Base-by-base conservation (phyloP, 257 asterid species). In the Solanum habrochaites region DNA sequence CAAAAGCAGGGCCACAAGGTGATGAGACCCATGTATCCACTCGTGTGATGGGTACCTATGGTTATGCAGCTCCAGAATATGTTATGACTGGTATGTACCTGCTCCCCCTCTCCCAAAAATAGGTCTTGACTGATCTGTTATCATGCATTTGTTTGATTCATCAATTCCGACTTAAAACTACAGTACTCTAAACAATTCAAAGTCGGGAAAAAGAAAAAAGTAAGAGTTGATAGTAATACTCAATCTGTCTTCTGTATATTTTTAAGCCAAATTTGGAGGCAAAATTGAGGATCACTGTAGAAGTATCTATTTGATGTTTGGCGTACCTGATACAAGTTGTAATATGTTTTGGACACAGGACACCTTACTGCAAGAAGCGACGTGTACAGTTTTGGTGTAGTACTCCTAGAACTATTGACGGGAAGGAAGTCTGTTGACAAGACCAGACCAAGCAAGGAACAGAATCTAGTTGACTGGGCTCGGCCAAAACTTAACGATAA, bases 21-120 rank as follows among this genome's bases (percentile, higher is more conserved):
- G 99, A 97, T 86, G 99, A 96, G 93, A 97, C 99, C 67, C 99
- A 97, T 87, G 99, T 97, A 84, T 97, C 99, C 66, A 97, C 99
- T 86, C 95, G 99, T 49, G 99, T 97, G 29, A 97, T 97, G 99
- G 99, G 99, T 87, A 97, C 99, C 85, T 97, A 97, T 92, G 99
- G 99, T 60, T 97, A 97, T 89, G 99, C 99, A 23, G 99, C 99
- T 66, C 99, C 99, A 64, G 99, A 97, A 93, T 97, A 97, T 93
- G 99, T 97, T 66, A 97, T 97, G 99, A 97, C 99, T 31, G 99
- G 99, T 96, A 94, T 52, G 86, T 58, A 58, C 66, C 66, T 58
- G 12, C 66, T 20, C 25, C 66, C 66, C 12, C 66, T 58, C 64
- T 20, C 25, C 66, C 66, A 11, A 20, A 20, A 58, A 58, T 20